Evolutionary conservation across 768 basidiomycete species (phyloP), one percentile per base, ranked within the genome.

Genomic region (Russula foetens): DNA sequence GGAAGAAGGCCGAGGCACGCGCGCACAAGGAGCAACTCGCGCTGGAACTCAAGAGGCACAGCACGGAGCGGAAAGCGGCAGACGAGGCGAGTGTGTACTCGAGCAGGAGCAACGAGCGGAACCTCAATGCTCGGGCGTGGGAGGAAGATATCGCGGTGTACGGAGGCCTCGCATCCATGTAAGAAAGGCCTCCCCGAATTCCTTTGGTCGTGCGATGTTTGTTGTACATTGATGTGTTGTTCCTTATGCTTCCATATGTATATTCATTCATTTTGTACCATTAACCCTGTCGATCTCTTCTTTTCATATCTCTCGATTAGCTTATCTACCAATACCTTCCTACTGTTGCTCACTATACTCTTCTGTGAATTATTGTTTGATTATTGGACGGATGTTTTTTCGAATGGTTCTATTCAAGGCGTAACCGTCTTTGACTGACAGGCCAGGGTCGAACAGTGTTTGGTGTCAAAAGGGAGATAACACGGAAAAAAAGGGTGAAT

Each of bases 1-100:
- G 71, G 56, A 81, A 75, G 69, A 75, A 76, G 66, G 75, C 76
- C 11, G 72, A 75, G 53, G 69, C 73, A 50, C 72, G 73, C 35
- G 73, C 73, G 56, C 74, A 69, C 63, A 71, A 69, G 33, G 76
- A 78, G 59, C 73, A 73, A 53, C 71, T 81, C 33, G 79, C 80
- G n/a, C 67, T 71, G 57, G 73, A 79, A 49, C 71, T 81, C 62
- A 78, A 76, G 68, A 72, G 73, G 53, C 71, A 69, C 17, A 68
- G 67, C n/a, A n/a, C n/a, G n/a, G n/a, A n/a, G n/a, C n/a, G n/a
- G 63, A 69, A 70, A 66, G 73, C 61, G 66, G 60, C 55, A 67
- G 67, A 49, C 41, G 48, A 7, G 2, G 45, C 28, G 17, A 60
- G 59, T 23, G 0, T 28, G 54, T 35, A 51, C 29, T 55, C 60